Conservation (phyloP, 192 early-diverging fungal species). For the Coemansia reversa region DNA sequence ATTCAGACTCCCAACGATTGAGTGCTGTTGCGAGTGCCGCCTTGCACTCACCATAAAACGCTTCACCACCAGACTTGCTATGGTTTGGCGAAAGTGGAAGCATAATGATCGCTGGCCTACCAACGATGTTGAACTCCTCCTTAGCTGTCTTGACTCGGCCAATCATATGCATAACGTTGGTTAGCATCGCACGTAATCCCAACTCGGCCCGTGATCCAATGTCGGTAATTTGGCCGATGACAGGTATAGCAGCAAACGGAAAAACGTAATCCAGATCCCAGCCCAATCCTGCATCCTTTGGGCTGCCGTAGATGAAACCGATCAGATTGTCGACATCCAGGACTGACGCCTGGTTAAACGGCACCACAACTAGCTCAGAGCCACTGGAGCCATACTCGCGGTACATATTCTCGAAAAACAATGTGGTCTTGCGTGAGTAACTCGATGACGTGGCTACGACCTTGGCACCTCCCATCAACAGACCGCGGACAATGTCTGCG, state of each 20-base stretch:
- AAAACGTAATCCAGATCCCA: conserved; percentile 30
- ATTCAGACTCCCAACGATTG: conserved; percentile 88
- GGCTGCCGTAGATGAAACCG: conserved; percentile 73
- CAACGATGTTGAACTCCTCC: conserved; percentile 63
- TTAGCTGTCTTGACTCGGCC: conserved; percentile 85
- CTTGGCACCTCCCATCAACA: conserved; percentile 84
- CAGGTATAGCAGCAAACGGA: conserved; percentile 89
- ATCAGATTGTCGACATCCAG: conserved; percentile 76
- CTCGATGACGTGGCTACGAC: conserved; percentile 89
- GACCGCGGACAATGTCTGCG: conserved; percentile 80
- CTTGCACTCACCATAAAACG: conserved; percentile 95
- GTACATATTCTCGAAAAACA: conserved; percentile 89
- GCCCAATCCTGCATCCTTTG: conserved; percentile 38
- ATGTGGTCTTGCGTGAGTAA: conserved; percentile 72
- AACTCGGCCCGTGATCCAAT: conserved; percentile 87
- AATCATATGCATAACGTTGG: conserved; percentile 81
- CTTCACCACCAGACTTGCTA: conserved; percentile 86
- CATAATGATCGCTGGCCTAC: conserved; percentile 84
- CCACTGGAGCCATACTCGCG: conserved; percentile 81
- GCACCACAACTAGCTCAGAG: conserved; percentile 84
- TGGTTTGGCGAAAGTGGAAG: conserved; percentile 90
- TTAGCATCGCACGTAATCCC: conserved; percentile 89
- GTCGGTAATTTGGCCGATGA: conserved; percentile 75
- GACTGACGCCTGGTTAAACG: conserved; percentile 90
- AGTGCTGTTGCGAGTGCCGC: conserved; percentile 83